phyloP scores from a whole-genome alignment of 1,139 yeast genomes.

The Sporopachydermia cereana region DNA sequence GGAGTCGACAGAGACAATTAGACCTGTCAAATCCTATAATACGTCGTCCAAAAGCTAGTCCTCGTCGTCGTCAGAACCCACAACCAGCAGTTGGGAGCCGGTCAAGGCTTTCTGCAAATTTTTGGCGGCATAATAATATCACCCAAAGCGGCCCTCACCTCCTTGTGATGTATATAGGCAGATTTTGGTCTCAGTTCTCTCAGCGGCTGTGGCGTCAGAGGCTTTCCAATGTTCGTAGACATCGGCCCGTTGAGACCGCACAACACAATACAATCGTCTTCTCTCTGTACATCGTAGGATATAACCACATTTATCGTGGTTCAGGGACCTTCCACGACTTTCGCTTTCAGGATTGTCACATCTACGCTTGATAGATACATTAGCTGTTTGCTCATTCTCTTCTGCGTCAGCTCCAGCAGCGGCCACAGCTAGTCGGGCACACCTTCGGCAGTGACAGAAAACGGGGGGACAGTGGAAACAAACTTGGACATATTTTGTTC shows the following conservation, averaged over 20 bases:
- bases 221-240: conserved; percentile 92
- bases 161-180: conserved; percentile 89
- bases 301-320: conserved; percentile 95
- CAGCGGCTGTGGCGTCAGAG: conserved; percentile 94
- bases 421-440: conserved; percentile 97
- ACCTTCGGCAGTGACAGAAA: conserved; percentile 99
- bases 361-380: conserved; percentile 90
- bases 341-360: conserved; percentile 95
- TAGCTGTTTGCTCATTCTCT: conserved; percentile 97
- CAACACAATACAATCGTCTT: conserved; percentile 89
- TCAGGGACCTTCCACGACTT: conserved; percentile 98
- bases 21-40: conserved; percentile 95
- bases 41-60: conserved; percentile 97
- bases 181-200: conserved; percentile 93
- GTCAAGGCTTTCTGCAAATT: conserved; percentile 98
- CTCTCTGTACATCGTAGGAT: conserved; percentile 87
- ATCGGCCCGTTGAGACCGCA: conserved; percentile 99
- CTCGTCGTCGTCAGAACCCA: conserved; percentile 95
- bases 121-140: conserved; percentile 95
- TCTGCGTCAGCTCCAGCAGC: conserved; percentile 87
- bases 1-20: conserved; percentile 87
- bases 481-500: conserved; percentile 87
- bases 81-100: conserved; percentile 91
- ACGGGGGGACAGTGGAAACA: conserved; percentile 95
- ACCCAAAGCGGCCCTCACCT: conserved; percentile 98